phyloP scores from a whole-genome alignment of 768 basidiomycete genomes.

The Auriscalpium vulgare region DNA sequence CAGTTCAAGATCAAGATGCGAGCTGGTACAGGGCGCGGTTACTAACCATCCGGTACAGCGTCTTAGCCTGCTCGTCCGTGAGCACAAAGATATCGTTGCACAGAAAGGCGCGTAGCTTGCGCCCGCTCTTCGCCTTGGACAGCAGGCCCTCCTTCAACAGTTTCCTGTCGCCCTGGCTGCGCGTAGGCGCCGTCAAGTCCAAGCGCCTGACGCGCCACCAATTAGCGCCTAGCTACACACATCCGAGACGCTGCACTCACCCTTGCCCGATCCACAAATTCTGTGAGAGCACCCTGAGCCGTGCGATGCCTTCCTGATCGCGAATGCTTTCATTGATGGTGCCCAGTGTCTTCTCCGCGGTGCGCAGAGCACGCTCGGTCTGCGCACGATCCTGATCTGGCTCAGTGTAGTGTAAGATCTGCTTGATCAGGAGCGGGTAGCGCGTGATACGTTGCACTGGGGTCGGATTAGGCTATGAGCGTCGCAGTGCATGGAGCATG shows the following conservation, averaged over 20 bases:
- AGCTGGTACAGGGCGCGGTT: neutral
- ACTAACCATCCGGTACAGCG: constrained; percentile 78
- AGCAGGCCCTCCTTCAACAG: constrained; percentile 75
- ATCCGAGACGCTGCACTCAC: constrained; percentile 29
- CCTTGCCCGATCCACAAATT: constrained; percentile 85
- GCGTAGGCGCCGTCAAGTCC: constrained; percentile 84
- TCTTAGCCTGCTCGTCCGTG: constrained; percentile 61
- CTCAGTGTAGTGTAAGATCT: constrained; percentile 78
- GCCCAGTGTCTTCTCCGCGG: constrained; percentile 65
- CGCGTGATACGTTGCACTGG: constrained; percentile 93
- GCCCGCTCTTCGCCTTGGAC: constrained; percentile 76
- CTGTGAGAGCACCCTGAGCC: constrained; percentile 67
- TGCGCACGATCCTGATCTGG: constrained; percentile 49
- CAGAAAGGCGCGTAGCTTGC: constrained; percentile 68
- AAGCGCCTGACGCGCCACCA: constrained; percentile 42
- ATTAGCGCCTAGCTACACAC: neutral
- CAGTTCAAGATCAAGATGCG: neutral
- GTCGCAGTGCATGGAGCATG: too few species aligned
- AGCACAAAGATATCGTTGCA: constrained; percentile 89
- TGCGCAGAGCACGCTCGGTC: constrained; percentile 47
- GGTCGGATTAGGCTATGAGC: too few species aligned
- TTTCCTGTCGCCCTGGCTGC: constrained; percentile 71
- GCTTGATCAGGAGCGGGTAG: constrained; percentile 85
- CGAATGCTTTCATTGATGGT: constrained; percentile 87
- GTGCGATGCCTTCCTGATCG: constrained; percentile 71